These are phyloP conservation scores for Xylaria multiplex DNA, from an alignment of 2,329 filamentous ascomycete species.

Conservation along the genomic window DNA sequence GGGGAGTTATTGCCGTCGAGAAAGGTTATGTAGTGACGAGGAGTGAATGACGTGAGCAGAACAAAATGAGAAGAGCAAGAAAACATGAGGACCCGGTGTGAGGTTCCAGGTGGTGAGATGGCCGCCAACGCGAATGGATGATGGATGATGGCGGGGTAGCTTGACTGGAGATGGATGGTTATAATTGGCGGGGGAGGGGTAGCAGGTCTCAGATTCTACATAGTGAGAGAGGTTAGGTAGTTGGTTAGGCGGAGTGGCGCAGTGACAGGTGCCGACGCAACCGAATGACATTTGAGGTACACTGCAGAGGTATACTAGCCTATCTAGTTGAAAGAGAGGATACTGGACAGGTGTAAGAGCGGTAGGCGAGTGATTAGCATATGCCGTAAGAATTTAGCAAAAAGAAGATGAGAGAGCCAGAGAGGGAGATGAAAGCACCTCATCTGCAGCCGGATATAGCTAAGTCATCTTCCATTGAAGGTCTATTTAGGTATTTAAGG, in stretches of 20 bases:
- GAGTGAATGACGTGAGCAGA: slow-evolving; percentile 20
- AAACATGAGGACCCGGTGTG: too few relatives aligned
- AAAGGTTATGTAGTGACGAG: not conserved
- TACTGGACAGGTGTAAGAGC: too few relatives aligned
- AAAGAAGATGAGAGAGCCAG: not conserved
- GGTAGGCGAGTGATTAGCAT: too few relatives aligned
- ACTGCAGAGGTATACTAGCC: too few relatives aligned
- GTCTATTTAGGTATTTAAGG: too few relatives aligned
- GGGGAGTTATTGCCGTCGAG: not conserved
- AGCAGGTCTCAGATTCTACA: not conserved
- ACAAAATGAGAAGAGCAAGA: not conserved
- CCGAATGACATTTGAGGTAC: slow-evolving; percentile 7
- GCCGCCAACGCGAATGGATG: not conserved
- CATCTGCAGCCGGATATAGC: not conserved
- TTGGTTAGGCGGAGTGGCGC: slow-evolving; percentile 11
- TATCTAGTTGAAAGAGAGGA: too few relatives aligned
- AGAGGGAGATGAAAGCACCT: not conserved
- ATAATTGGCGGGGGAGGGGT: slow-evolving; percentile 29
- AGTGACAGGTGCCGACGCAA: slow-evolving; percentile 21
- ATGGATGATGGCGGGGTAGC: slow-evolving; percentile 30
- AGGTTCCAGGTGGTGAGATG: slow-evolving; percentile 17
- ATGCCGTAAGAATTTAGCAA: too few relatives aligned
- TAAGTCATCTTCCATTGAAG: not conserved
- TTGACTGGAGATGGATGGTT: slow-evolving; percentile 4
- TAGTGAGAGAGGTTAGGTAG: too few relatives aligned